Base-by-base conservation (phyloP, 805 yeast species). In the Starmerella stigmatis region DNA sequence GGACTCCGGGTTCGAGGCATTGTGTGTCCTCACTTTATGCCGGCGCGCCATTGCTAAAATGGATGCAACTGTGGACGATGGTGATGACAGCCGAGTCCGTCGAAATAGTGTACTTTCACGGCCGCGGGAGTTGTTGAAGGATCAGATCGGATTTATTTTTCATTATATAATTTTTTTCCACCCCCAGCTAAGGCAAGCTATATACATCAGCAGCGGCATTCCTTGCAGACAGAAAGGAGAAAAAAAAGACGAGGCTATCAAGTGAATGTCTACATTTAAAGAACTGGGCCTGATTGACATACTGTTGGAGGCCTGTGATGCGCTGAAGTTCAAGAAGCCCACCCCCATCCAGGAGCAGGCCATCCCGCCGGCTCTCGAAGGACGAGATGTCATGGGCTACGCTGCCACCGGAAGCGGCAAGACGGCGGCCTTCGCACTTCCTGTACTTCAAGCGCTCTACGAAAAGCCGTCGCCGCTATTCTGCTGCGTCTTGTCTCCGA, bases 351-450 rank as follows among this genome's bases (percentile, higher is more conserved):
- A 89, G 66, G 74, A 80, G 7, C 86, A 85, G 63, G 75, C 96
- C 11, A 82, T 89, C 50, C 97, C 97, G 1, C 81, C 82, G 53
- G 96, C 95, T 3, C 65, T 92, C 16, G 76, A 81, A 54, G 96
- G 96, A 3, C 77, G 86, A 53, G 98, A 89, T 65, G 80, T 89
- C 38, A 86, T 89, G 59, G 98, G 98, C 12, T 72, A 89, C 50
- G 98, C 98, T 0, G 96, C 89, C 60, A 89, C 98, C 0, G 98
- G 98, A 36, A 85, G 96, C 4, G 98, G 98, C 52, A 89, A 89
- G 64, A 92, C 98, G 0, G 98, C 97, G 0, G 98, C 98, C 0
- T 92, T 92, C 70, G 96, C 97, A 8, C 77, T 92, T 42, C 98
- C 98, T 1, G 85, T 92, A 36, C 70, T 92, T 26, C 96, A 92